These are phyloP conservation scores for Blastobotrys petasosporus DNA, from an alignment of 1,139 yeast genomes.

Conservation along the genomic window DNA sequence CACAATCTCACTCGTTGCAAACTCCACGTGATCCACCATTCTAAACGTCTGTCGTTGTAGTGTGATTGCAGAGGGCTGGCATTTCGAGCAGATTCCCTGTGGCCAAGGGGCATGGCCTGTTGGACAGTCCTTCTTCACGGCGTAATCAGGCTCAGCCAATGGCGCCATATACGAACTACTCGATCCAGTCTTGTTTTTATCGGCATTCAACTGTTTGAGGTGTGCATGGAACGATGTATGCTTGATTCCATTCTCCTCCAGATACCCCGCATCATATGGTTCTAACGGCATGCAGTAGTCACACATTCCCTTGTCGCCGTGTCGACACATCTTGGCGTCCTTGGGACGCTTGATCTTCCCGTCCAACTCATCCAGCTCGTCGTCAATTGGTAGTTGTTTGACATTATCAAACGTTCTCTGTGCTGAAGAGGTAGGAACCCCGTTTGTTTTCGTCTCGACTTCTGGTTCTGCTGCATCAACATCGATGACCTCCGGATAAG, in stretches of 20 bases:
- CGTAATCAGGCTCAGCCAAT: conserved; percentile 62
- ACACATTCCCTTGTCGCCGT: conserved; percentile 94
- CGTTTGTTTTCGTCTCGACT: background rate
- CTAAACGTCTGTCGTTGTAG: conserved; percentile 84
- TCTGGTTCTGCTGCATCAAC: conserved; percentile 3
- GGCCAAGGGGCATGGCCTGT: conserved; percentile 94
- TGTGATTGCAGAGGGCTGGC: conserved; percentile 94
- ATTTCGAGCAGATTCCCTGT: conserved; percentile 88
- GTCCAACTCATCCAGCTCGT: conserved; percentile 53
- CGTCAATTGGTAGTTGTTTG: conserved; percentile 53
- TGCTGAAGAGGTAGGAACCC: conserved; percentile 15
- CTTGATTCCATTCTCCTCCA: conserved; percentile 70
- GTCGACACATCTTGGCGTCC: conserved; percentile 63
- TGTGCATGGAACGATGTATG: conserved; percentile 86
- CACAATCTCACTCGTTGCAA: conserved; percentile 64
- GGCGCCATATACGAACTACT: conserved; percentile 76
- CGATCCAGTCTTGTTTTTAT: conserved; percentile 57
- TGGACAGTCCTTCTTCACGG: conserved; percentile 58
- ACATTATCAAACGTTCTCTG: conserved; percentile 24
- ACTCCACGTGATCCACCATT: conserved; percentile 97
- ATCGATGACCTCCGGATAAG: conserved; percentile 36
- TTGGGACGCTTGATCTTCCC: conserved; percentile 68
- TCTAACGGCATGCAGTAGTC: conserved; percentile 95
- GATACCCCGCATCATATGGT: conserved; percentile 84
- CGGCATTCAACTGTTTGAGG: conserved; percentile 64